Evolutionary conservation across 2,329 filamentous ascomycete genomes (phyloP).

Genomic region (Aureobasidium subglaciale): DNA sequence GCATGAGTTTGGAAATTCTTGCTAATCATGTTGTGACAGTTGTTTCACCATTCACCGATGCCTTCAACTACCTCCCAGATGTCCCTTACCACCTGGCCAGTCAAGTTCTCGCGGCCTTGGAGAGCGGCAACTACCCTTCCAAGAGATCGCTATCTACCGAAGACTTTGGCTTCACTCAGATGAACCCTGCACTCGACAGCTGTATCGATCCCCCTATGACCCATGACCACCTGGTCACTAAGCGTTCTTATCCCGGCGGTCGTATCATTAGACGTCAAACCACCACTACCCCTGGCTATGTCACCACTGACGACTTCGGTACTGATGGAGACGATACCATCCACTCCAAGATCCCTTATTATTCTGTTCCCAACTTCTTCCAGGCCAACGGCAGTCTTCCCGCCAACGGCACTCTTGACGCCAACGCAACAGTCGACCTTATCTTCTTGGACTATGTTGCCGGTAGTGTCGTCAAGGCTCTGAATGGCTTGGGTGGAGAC

Average conservation of each 20-base stretch:
- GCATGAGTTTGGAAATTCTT: slow-evolving; percentile 38
- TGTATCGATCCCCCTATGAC: slow-evolving; percentile 43
- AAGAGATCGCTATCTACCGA: slow-evolving; percentile 27
- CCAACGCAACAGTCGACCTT: slow-evolving; percentile 44
- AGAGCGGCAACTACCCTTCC: slow-evolving; percentile 34
- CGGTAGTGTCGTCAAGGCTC: slow-evolving; percentile 29
- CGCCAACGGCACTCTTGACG: slow-evolving; percentile 33
- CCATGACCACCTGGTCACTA: slow-evolving; percentile 24
- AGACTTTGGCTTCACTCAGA: slow-evolving; percentile 32
- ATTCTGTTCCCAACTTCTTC: slow-evolving; percentile 44
- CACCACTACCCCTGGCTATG: slow-evolving; percentile 43
- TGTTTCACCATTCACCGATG: slow-evolving; percentile 49
- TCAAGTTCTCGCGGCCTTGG: slow-evolving; percentile 37
- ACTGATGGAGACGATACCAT: slow-evolving; percentile 50
- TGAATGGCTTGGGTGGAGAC: slow-evolving; percentile 30
- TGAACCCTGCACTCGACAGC: slow-evolving; percentile 31
- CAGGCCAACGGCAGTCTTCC: slow-evolving; percentile 45
- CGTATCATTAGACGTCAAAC: slow-evolving; percentile 45
- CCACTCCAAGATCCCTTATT: slow-evolving; percentile 43
- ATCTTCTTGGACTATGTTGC: slow-evolving; percentile 48
- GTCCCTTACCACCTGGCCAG: slow-evolving; percentile 45
- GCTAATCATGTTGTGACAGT: slow-evolving; percentile 42
- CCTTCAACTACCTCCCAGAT: slow-evolving; percentile 47
- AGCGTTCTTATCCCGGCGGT: slow-evolving; percentile 29
- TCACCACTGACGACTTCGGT: slow-evolving; percentile 52